These are phyloP conservation scores for Boletales sp. DNA, from an alignment of 768 basidiomycete genomes.

Conservation along the genomic window DNA sequence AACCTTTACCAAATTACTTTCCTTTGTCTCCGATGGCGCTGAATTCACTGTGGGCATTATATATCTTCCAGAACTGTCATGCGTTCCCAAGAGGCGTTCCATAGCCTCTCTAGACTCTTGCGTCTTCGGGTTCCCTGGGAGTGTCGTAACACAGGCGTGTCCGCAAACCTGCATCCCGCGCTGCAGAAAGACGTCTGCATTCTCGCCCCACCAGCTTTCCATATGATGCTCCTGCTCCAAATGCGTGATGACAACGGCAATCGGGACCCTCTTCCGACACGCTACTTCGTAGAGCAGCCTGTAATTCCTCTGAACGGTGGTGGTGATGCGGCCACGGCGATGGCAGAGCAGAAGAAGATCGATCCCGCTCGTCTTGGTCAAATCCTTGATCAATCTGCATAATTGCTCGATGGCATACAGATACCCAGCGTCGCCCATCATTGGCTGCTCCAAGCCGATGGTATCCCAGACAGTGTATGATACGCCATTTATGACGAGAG, in stretches of 20 bases:
- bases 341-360: slow-evolving; percentile 2
- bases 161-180: not conserved
- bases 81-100: not conserved
- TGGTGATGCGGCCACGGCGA: not conserved
- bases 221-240: not conserved
- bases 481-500: not conserved
- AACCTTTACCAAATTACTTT: not conserved
- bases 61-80: not conserved
- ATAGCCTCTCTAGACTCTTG: not conserved
- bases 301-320: not conserved
- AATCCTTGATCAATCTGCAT: not conserved
- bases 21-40: not conserved
- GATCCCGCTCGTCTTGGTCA: not conserved
- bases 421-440: not conserved
- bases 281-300: not conserved
- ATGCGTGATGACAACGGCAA: not conserved
- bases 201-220: slow-evolving; percentile 1
- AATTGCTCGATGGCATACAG: not conserved
- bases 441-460: slow-evolving; percentile 1
- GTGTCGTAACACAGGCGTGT: not conserved
- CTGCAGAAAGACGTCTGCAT: not conserved
- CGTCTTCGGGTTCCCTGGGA: not conserved
- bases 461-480: slow-evolving; percentile 3
- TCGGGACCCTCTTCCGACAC: not conserved
- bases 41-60: not conserved